Evolutionary conservation across 805 yeast species (phyloP).

Genomic region (Candida coleopterorum): DNA sequence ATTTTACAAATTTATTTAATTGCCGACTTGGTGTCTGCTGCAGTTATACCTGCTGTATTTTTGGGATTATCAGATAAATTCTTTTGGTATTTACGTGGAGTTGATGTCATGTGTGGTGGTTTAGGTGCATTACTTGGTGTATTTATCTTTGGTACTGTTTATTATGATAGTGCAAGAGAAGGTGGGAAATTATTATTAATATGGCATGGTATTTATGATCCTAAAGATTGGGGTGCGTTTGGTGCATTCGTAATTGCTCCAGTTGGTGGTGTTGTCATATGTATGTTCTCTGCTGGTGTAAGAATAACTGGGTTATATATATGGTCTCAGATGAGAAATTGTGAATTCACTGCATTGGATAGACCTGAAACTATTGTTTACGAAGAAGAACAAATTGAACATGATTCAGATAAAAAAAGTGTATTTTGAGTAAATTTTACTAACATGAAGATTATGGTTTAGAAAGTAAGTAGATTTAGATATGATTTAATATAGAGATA

Average conservation of each 20-base stretch:
- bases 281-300: constrained; percentile 45
- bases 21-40: constrained; percentile 84
- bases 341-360: constrained; percentile 43
- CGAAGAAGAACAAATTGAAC: constrained; percentile 11
- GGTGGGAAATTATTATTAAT: constrained; percentile 75
- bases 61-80: constrained; percentile 61
- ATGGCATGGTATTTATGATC: constrained; percentile 72
- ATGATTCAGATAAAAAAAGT: constrained; percentile 6
- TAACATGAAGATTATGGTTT: no score
- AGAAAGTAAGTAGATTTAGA: no score
- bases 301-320: constrained; percentile 37
- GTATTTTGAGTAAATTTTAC: no score
- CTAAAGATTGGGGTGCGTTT: constrained; percentile 87
- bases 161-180: constrained; percentile 64
- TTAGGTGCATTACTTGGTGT: constrained; percentile 76
- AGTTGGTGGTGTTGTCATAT: constrained; percentile 64
- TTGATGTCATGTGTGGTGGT: constrained; percentile 81
- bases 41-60: constrained; percentile 79
- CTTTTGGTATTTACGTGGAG: constrained; percentile 68
- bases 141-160: constrained; percentile 78
- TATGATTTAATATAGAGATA: no score
- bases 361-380: constrained; percentile 22
- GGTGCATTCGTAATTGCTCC: constrained; percentile 95
- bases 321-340: constrained; percentile 30
- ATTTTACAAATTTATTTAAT: constrained; percentile 83